Evolutionary conservation across 2,329 filamentous ascomycete genomes (phyloP), one percentile per base, ranked within the genome.

Genomic region (Neonectria hederae): DNA sequence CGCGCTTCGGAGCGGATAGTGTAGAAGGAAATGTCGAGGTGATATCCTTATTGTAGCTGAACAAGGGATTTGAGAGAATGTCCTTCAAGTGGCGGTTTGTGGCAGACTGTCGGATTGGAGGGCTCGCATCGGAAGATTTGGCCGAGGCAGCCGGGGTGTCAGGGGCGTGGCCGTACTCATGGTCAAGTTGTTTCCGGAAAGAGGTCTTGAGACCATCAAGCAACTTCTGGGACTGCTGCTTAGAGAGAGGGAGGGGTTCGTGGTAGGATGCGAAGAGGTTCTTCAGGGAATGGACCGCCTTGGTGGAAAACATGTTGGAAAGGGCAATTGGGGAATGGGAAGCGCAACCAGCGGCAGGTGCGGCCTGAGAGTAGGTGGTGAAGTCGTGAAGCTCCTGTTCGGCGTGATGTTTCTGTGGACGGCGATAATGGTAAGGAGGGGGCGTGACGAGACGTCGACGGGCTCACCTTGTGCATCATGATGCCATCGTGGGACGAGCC

Each of bases 121-220:
- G 55, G 24, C 54, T 63, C 13, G 65, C 30, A 28, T 73, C 71
- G 35, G 61, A 48, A 45, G 65, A 32, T 54, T 69, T 71, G 48
- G 71, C 54, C 57, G 65, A 30, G 40, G 65, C 19, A n/a, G 54
- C 65, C 10, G 62, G 67, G 40, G 67, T 66, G 9, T 80, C 73
- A 17, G 76, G 67, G 30, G 79, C 72, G 72, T 78, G 82, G 64
- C 86, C 86, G 70, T 89, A 84, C 71, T 89, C 86, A 46, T 78
- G 80, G 69, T 88, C 86, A n/a, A 89, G 83, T 30, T 87, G 83
- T 59, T 81, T 81, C 55, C 86, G 83, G 72, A 89, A 89, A 2
- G 86, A 88, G 6, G 80, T 76, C 54, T 87, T 89, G 55, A 89
- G 80, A 35, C 82, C 81, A 58, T 87, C 81, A 66, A 88, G 84